phyloP scores from a whole-genome alignment of 495 filamentous ascomycete genomes.

The Penicillium steckii region DNA sequence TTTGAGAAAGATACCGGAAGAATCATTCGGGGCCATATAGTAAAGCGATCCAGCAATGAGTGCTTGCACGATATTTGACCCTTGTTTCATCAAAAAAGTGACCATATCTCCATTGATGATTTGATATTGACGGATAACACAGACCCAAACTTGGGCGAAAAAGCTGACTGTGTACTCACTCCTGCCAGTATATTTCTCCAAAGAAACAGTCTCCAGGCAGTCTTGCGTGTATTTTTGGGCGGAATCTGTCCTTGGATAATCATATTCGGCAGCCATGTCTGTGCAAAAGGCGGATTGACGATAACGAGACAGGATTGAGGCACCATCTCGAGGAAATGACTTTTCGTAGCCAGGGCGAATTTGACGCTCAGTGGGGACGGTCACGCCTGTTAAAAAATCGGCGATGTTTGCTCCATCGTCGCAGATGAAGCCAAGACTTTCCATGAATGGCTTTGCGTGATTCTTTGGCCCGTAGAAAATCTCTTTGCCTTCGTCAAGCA shows the following conservation, averaged over 20 bases:
- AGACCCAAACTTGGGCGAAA: constrained; percentile 54
- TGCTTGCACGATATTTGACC: constrained; percentile 37
- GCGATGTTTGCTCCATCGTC: constrained; percentile 66
- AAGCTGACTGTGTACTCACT: constrained; percentile 60
- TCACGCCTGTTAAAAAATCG: constrained; percentile 69
- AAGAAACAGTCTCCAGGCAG: constrained; percentile 47
- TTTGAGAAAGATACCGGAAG: constrained; percentile 50
- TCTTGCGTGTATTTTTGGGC: constrained; percentile 43
- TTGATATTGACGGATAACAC: constrained; percentile 53
- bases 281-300: constrained; percentile 34
- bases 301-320: constrained; percentile 37
- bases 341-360: constrained; percentile 53
- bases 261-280: constrained; percentile 45
- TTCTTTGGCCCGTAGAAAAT: constrained; percentile 59
- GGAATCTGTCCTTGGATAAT: constrained; percentile 43
- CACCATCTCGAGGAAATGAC: constrained; percentile 46
- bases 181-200: constrained; percentile 37
- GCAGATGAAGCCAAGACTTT: constrained; percentile 62
- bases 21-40: constrained; percentile 36
- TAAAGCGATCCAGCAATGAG: constrained; percentile 43
- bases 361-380: constrained; percentile 63
- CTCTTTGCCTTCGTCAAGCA: constrained; percentile 63
- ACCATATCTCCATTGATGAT: constrained; percentile 60
- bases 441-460: constrained; percentile 66
- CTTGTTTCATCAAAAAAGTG: constrained; percentile 59